Base-by-base conservation (phyloP, 129 eudicot species). In the Ambrosia artemisiifolia region DNA sequence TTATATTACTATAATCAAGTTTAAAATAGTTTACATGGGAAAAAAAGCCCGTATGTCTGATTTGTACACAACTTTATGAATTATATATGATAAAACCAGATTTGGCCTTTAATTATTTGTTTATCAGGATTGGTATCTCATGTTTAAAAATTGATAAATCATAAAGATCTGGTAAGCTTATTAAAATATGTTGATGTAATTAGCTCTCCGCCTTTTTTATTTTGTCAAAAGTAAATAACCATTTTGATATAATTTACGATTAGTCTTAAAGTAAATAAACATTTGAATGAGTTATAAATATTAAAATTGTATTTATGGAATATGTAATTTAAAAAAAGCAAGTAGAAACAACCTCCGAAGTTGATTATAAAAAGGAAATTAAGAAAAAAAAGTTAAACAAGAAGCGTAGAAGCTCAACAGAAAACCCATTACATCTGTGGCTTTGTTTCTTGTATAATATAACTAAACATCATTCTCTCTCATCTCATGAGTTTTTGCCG, bases 401-500 rank as follows among this genome's bases (percentile, higher is more conserved):
- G 36, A 57, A 28, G 63, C 63, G 24, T 60, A 60, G 67, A 68
- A 72, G 44, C 53, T 43, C 69, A 55, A 75, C 74, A 44, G 62
- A 60, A 68, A 67, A 69, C 48, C 61, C 80, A 38, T 69, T 47
- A 24, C 51, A 62, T 56, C 50, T 72, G 77, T 72, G 48, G 16
- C 69, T 60, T 60, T 34, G 6, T 72, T 46, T 72, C 64, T 70
- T 51, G 48, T 34, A 50, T 51, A n/a, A n/a, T n/a, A n/a, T n/a
- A 50, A 42, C 70, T 17, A 18, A 49, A 69, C n/a, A 49, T 33
- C 35, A 5, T 38, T 70, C 57, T 67, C 73, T 65, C 79, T 75
- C 79, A 65, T 42, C 72, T 42, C 63, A 48, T 60, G 65, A 44
- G 33, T 20, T 62, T 77, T 62, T 48, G 75, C 81, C 76, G 65